Evolutionary conservation across 1,284 basidiomycete species (phyloP), one percentile per base, ranked within the genome.

Genomic region (Cutaneotrichosporon mucoides): DNA sequence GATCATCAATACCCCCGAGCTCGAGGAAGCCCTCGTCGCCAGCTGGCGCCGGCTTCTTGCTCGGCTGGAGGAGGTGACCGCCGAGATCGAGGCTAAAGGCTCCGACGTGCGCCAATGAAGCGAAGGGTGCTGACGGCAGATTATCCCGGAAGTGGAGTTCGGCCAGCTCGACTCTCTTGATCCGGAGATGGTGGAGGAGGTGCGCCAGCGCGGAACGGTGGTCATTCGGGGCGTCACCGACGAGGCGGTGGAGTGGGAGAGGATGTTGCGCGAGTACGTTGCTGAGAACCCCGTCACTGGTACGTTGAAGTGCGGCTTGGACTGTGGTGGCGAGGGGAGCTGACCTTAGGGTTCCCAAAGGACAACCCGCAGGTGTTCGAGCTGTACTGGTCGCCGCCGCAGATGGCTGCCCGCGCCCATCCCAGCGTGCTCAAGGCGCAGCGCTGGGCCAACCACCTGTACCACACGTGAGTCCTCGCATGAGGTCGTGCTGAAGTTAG

Each of bases 351-450:
- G 1, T 86, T 84, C 64, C 88, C 88, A 0, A 73, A 79, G 2
- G 81, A 84, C 43, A 81, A 88, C 62, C 84, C 86, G 53, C 86
- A 88, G 71, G 86, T 84, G 12, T 89, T 82, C 68, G 87, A 89
- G 67, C 69, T 89, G 6, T 89, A 89, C 65, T 78, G 88, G 75
- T 83, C 84, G 3, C 81, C 79, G 56, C 66, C 83, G 7, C 87
- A 88, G 72, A 80, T 84, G 0, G 81, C 84, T 69, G 88, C 88
- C 6, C 84, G 89, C 16, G 82, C 86, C 6, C 87, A 90, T 67
- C 86, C 87, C 1, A 86, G 88, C 56, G 79, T 88, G 15, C 79
- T 91, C 10, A 81, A 81, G 15, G 81, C 70, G 11, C 73, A 76
- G 48, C 76, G 75, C 43, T 79, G 79, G 11, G 79, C 89, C 12